Percentiles rank a stretch among this genome's conserved stretches.
phyloP scores from a whole-genome alignment of 225 moss, liverwort and hornwort species.

The Lunularia cruciata region DNA sequence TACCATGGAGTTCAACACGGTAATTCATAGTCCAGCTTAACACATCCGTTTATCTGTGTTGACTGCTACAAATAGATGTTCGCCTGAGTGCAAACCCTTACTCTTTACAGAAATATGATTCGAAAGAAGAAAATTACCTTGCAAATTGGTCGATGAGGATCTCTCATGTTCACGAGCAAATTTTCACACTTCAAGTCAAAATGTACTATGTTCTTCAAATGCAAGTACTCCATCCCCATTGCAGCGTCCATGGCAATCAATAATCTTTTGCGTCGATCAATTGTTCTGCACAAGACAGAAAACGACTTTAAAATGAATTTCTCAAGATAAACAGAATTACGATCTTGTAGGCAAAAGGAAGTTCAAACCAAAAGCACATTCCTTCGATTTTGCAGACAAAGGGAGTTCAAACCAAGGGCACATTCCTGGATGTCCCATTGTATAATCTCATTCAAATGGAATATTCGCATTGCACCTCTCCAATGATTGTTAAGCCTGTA shows the following conservation, averaged over 20 bases:
- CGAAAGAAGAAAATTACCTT: constrained; percentile 51
- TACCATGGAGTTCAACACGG: too few relatives aligned
- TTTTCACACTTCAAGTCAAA: constrained; percentile 99
- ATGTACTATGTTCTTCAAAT: constrained; percentile 93
- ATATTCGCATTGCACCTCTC: neutral
- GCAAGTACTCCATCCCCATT: constrained; percentile 99
- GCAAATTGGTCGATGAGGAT: constrained; percentile 97
- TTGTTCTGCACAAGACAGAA: constrained; percentile 56
- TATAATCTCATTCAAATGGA: neutral
- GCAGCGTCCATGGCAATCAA: constrained; percentile 98
- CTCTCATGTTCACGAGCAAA: constrained; percentile 95
- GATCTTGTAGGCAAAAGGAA: too few relatives aligned
- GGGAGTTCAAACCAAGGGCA: neutral
- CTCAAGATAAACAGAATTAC: too few relatives aligned
- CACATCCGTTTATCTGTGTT: neutral
- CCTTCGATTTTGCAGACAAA: neutral
- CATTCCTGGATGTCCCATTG: neutral
- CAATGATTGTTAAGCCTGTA: neutral
- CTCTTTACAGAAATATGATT: too few relatives aligned
- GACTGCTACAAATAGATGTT: neutral
- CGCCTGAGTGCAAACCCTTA: too few relatives aligned
- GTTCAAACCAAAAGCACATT: too few relatives aligned
- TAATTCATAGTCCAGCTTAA: too few relatives aligned
- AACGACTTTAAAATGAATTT: too few relatives aligned
- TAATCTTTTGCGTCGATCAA: constrained; percentile 88